Evolutionary conservation across 495 filamentous ascomycete species (phyloP).

Genomic region (Neurospora pannonica): DNA sequence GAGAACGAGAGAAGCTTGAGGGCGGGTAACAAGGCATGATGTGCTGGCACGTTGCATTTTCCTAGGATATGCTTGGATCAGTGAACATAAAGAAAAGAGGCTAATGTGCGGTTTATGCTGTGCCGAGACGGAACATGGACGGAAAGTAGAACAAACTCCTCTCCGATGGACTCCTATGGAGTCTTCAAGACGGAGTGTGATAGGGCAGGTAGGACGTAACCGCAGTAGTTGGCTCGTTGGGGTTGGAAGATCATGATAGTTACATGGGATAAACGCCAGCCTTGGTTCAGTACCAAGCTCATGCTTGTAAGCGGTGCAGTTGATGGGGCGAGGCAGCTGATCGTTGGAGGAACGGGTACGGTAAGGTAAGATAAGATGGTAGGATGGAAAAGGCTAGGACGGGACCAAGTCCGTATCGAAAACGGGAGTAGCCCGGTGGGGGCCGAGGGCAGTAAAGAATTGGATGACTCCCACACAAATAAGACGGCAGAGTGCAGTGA

Average conservation of each 20-base stretch:
- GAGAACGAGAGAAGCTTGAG: neutral
- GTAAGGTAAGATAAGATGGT: neutral
- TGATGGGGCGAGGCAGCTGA: neutral
- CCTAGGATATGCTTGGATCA: neutral
- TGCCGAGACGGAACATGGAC: neutral
- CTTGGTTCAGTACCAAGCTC: neutral
- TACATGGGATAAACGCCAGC: neutral
- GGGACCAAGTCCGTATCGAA: neutral
- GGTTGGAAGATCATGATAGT: neutral
- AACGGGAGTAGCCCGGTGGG: neutral
- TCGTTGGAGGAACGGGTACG: neutral
- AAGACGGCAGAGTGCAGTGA: neutral
- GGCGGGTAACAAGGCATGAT: neutral
- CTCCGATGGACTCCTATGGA: neutral
- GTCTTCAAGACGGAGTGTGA: neutral
- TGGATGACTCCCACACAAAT: neutral
- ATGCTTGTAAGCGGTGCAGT: neutral
- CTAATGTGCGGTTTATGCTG: neutral
- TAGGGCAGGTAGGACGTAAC: neutral
- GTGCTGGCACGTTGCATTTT: neutral
- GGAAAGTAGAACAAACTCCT: neutral
- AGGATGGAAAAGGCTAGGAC: neutral
- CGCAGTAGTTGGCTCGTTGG: neutral
- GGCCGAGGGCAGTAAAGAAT: neutral
- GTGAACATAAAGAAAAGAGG: neutral